phyloP scores from a whole-genome alignment of 208 protist genomes.

The Balamuthia mandrillaris region DNA sequence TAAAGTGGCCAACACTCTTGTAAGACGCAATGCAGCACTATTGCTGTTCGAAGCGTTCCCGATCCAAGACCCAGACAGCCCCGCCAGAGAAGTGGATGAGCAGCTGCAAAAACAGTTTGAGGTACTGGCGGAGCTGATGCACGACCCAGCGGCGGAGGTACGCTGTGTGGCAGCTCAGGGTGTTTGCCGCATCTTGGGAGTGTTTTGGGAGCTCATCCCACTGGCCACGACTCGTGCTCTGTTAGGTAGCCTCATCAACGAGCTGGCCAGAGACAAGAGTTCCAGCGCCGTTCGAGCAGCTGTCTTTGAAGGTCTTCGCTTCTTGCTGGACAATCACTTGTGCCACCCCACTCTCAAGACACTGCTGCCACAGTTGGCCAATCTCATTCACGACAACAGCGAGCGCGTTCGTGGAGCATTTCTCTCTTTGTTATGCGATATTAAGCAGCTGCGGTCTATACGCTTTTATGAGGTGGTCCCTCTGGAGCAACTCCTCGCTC shows the following conservation, averaged over 20 bases:
- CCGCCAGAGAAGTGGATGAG: conserved; percentile 40
- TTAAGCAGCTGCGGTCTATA: conserved; percentile 56
- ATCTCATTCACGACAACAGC: conserved; percentile 64
- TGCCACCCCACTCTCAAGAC: conserved; percentile 34
- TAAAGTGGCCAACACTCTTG: conserved; percentile 57
- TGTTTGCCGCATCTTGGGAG: conserved; percentile 49
- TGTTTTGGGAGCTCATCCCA: conserved; percentile 74
- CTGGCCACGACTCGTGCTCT: conserved; percentile 2
- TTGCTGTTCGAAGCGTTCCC: conserved; percentile 75
- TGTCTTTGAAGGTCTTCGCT: conserved; percentile 58
- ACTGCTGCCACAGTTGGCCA: conserved; percentile 45
- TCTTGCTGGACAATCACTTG: conserved; percentile 65
- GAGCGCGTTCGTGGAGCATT: conserved; percentile 61
- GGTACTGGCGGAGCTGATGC: conserved; percentile 52
- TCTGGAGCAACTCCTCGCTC: conserved; percentile 47
- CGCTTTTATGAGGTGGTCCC: conserved; percentile 60
- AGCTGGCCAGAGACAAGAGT: conserved; percentile 44
- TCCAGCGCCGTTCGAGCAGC: conserved; percentile 47
- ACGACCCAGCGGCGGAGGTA: conserved; percentile 58
- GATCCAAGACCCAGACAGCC: conserved; percentile 53
- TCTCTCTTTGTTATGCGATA: conserved; percentile 52
- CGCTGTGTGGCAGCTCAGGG: conserved; percentile 45
- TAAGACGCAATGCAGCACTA: conserved; percentile 56
- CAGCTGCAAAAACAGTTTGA: conserved; percentile 63
- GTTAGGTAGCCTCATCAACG: conserved; percentile 40